Base-by-base conservation (phyloP, 2,329 filamentous ascomycete species). In the Ophiostoma novo-ulmi region DNA sequence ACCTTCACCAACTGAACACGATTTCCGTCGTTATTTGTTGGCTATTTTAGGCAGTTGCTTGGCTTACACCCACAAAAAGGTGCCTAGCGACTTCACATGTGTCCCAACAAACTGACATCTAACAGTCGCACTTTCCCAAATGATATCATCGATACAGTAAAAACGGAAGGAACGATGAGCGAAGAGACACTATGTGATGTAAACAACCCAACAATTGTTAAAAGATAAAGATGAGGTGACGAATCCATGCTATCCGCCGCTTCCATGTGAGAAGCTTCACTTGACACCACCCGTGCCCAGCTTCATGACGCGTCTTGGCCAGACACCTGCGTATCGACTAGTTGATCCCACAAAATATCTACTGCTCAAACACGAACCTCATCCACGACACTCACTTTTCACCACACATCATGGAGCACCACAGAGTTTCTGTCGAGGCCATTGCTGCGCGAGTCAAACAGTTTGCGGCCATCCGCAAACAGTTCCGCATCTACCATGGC, bases 401-500 rank as follows among this genome's bases (percentile, higher is more conserved):
- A 17, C 44, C 17, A 48, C 2, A 14, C 44, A 48, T 26, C 14
- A 64, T 65, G 63, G 63, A 65, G 35, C 20, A 38, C 10, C 63
- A 65, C 63, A 39, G 35, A 39, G 63, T 39, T 8, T 20, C 63
- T 4, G 36, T 65, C 36, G 36, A 65, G 36, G n/a, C 63, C 11
- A 39, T 65, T 39, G 36, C 63, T n/a, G 63, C 63, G 63, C 63
- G 63, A 13, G 79, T 86, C 44, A 78, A 78, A 71, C 75, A 81
- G 5, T 85, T 86, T 74, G 77, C 82, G 69, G 76, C 78, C 3
- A 77, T 75, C 11, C 78, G 80, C 71, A 78, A 82, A 76, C 85
- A 89, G 3, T 93, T 91, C 79, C 85, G 90, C 22, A 89, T 93
- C 77, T 91, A 88, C 75, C 91, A 93, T 79, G 91, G 91, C 72